Base-by-base conservation (phyloP, 345 rosid genomes). In the Anastatica hierochuntica region DNA sequence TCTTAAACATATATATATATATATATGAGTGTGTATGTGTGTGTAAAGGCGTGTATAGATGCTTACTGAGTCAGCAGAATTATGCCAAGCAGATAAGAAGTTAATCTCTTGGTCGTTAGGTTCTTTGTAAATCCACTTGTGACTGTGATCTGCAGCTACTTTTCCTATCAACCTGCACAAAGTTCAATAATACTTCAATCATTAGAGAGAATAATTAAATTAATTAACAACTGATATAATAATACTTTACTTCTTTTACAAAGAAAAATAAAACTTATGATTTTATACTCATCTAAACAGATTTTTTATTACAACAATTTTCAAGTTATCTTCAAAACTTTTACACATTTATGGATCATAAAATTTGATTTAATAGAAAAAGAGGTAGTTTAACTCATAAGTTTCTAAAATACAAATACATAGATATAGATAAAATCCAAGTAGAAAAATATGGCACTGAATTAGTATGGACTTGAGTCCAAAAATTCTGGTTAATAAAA, bases 61-160 rank as follows among this genome's bases (percentile, higher is more conserved):
- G 64, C 79, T 64, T 78, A 90, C 98, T n/a, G 96, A 81, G 68
- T 90, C 96, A 23, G 90, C 81, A 48, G 96, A 79, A 77, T 74
- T 87, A 49, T 87, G 88, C 98, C 96, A 90, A 49, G 96, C 68
- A 62, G 98, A 84, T 77, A 90, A 75, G 80, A 90, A 80, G 72
- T 87, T 87, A 73, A 81, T 87, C 67, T 82, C 96, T 68, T 81
- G 92, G 44, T 84, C 95, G 68, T 82, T 84, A 67, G 92, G 85
- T 68, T 90, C 98, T 65, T 78, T 90, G 80, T 79, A 74, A 69
- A 90, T 79, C 98, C 95, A 90, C 71, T 90, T 87, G 67, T 90
- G 98, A 75, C 95, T 81, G 46, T 78, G 88, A 72, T 90, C 96
- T 53, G 98, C 85, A 15, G 96, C 96, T 35, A 84, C 95, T 78